A percentile compares a stretch with the other conserved stretches of the same genome.
These are phyloP conservation scores for Sparassis latifolia DNA, from an alignment of 1,284 basidiomycete species.

Conservation along the genomic window DNA sequence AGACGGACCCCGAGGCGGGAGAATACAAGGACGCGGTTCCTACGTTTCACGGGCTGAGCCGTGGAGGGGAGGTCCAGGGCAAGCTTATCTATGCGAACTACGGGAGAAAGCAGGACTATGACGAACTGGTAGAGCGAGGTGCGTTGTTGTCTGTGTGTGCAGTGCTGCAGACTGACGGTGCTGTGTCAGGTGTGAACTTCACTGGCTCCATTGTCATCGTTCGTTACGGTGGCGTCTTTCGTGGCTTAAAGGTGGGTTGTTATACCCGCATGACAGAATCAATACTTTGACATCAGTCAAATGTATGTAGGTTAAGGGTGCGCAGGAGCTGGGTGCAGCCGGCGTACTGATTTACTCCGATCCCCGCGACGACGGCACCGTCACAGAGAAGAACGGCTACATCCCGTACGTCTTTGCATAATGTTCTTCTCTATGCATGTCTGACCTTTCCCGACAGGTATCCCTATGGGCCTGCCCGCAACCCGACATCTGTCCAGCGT, in stretches of 20 bases:
- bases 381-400: constrained; percentile 74
- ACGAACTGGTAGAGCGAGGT: constrained; percentile 17
- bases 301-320: constrained; percentile 59
- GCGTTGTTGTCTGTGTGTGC: neutral
- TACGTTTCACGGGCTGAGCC: constrained; percentile 67
- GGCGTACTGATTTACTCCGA: constrained; percentile 81
- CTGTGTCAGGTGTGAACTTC: constrained; percentile 52
- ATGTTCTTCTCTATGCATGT: neutral
- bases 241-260: constrained; percentile 68
- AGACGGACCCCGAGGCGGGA: constrained; percentile 55
- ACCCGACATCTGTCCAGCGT: constrained; percentile 78
- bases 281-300: neutral
- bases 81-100: constrained; percentile 79
- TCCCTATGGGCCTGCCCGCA: constrained; percentile 82
- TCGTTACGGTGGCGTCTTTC: constrained; percentile 79
- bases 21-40: constrained; percentile 53
- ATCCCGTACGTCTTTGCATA: constrained; percentile 24
- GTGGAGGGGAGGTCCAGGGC: constrained; percentile 56
- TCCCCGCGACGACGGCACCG: constrained; percentile 85
- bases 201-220: constrained; percentile 75
- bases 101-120: constrained; percentile 55
- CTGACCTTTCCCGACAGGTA: constrained; percentile 23
- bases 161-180: neutral
- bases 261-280: neutral
- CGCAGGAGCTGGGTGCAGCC: constrained; percentile 76